Base-by-base conservation (phyloP, 2,329 filamentous ascomycete genomes). In the Thielaviopsis punctulata region DNA sequence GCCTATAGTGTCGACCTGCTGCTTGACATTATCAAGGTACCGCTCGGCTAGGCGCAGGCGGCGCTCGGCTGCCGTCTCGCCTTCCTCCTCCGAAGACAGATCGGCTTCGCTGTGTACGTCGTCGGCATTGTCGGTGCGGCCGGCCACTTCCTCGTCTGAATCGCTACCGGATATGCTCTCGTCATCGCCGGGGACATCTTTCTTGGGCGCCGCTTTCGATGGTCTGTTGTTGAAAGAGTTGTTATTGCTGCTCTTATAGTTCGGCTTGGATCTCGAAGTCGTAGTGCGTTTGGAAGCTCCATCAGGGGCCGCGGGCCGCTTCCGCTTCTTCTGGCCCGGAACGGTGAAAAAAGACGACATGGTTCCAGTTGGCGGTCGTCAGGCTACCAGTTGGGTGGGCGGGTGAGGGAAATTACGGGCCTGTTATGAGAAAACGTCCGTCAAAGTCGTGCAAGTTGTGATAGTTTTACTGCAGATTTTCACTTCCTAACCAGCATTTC, bases 331-430 rank as follows among this genome's bases (percentile, higher is more conserved):
- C 63, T 90, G 84, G 41, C 84, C 84, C 5, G 92, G 88, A 39
- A 83, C 72, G 49, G 89, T 95, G 69, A 98, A 98, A 69, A 96
- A 98, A 39, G 89, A 95, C 62, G 90, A 94, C 89, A 94, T 93
- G 59, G 58, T 22, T 15, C 44, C 13, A 25, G 18, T 47, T 15
- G 15, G 25, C 22, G 21, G 8, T 44, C 12, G 21, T 39, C 23
- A n/a, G 4, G 18, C 36, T 44, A 36, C 18, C 9, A 41, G 39
- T 44, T 39, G 19, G 45, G 41, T 24, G 21, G 27, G n/a, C 21
- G 41, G 43, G 18, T 10, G 13, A 39, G 21, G 19, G 25, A 18
- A 23, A 25, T 21, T 23, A 22, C 44, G 19, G 39, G 15, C 13
- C 41, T 13, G n/a, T 36, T 13, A 39, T 51, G 27, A 22, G 43